Percentiles rank a stretch among this genome's conserved stretches.
These are phyloP conservation scores for Pelargonium australe DNA, from an alignment of 441 rosid species.

Conservation along the genomic window DNA sequence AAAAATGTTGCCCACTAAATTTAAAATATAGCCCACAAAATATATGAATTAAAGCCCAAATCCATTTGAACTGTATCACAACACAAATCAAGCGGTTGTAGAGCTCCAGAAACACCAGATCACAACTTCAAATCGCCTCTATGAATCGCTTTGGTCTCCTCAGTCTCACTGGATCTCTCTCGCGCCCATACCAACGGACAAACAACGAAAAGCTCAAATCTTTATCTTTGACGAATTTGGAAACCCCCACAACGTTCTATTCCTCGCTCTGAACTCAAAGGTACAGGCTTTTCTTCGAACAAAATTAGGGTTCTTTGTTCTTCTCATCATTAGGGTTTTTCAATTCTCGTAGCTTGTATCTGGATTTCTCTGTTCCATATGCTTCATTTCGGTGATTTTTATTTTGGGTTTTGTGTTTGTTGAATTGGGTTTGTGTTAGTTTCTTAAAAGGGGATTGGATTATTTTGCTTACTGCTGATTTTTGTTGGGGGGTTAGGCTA, in stretches of 20 bases:
- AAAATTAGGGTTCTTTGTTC: background rate
- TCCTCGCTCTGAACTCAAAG: background rate
- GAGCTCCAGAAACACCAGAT: background rate
- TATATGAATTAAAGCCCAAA: no score
- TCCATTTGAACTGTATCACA: no score
- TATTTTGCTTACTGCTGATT: background rate
- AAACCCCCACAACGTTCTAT: background rate
- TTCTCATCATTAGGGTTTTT: background rate
- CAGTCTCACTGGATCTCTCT: background rate
- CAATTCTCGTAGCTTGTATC: background rate
- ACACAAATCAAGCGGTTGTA: no score
- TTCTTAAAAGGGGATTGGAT: background rate
- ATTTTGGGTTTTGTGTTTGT: background rate
- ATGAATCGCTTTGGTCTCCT: background rate
- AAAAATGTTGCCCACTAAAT: no score
- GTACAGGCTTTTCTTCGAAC: background rate
- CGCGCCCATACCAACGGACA: background rate
- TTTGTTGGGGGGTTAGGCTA: conserved; percentile 22
- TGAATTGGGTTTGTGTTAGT: background rate
- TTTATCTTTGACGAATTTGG: background rate
- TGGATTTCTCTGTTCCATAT: no score
- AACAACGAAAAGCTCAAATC: background rate
- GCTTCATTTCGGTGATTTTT: background rate
- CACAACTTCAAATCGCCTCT: background rate
- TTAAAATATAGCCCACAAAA: no score